phyloP scores from a whole-genome alignment of 768 basidiomycete species.

The Chalciporus pseudorubinellus region DNA sequence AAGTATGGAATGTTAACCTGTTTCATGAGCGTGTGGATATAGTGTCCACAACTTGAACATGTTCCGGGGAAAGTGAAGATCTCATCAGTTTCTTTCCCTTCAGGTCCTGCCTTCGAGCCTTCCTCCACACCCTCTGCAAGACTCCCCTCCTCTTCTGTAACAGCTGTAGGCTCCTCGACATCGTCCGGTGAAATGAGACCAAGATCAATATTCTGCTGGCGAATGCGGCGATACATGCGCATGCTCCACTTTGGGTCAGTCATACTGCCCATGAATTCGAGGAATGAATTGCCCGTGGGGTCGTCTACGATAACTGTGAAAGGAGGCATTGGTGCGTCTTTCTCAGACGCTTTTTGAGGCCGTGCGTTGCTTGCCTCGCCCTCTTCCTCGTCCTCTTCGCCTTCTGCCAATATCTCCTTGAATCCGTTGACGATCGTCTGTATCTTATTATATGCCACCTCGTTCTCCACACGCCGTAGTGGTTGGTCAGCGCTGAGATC shows the following conservation, averaged over 20 bases:
- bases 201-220: conserved; percentile 76
- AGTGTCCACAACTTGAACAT: conserved; percentile 85
- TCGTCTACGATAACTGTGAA: conserved; percentile 87
- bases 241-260: conserved; percentile 93
- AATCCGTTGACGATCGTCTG: conserved; percentile 69
- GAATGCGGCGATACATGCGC: conserved; percentile 74
- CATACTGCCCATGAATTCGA: conserved; percentile 85
- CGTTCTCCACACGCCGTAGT: conserved; percentile 75
- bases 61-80: conserved; percentile 82
- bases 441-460: conserved; percentile 68
- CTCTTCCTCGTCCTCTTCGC: conserved; percentile 54
- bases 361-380: conserved; percentile 34
- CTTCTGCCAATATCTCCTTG: conserved; percentile 59
- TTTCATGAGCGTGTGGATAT: conserved; percentile 90
- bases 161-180: conserved; percentile 28
- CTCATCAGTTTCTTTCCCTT: conserved; percentile 64
- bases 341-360: conserved; percentile 47
- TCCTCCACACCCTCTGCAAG: conserved; percentile 14
- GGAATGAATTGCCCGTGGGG: conserved; percentile 94
- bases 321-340: conserved; percentile 38
- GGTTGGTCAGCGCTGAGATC: conserved; percentile 85
- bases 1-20: conserved; percentile 96
- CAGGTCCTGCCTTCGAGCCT: conserved; percentile 27
- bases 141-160: not conserved
- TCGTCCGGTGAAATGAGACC: conserved; percentile 62